These are phyloP conservation scores for Mentha longifolia DNA, from an alignment of 257 asterid species.

Conservation along the genomic window DNA sequence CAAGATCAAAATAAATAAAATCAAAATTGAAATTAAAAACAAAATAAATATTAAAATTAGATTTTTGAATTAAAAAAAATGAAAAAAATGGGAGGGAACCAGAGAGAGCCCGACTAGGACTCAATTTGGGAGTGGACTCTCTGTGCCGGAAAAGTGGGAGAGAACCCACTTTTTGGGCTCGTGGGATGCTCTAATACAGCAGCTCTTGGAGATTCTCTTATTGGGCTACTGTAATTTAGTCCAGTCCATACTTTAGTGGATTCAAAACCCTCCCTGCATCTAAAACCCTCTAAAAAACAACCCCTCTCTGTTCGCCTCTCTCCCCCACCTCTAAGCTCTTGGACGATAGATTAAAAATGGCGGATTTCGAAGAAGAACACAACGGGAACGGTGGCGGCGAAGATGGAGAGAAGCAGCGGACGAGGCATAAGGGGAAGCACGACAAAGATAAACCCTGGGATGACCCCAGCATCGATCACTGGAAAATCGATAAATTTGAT, in stretches of 20 bases:
- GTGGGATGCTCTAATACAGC: too few relatives aligned
- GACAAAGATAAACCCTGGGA: slow-evolving; percentile 48
- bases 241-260: background rate
- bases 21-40: too few relatives aligned
- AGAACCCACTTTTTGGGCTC: too few relatives aligned
- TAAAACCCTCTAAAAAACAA: slow-evolving; percentile 2
- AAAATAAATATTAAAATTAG: too few relatives aligned
- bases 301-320: background rate
- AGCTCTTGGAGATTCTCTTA: too few relatives aligned
- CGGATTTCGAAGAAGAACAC: slow-evolving; percentile 31
- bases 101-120: too few relatives aligned
- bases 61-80: too few relatives aligned
- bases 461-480: slow-evolving; percentile 45
- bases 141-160: too few relatives aligned
- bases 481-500: slow-evolving; percentile 78
- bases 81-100: too few relatives aligned
- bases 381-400: slow-evolving; percentile 29
- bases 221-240: background rate
- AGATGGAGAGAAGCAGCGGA: slow-evolving; percentile 27
- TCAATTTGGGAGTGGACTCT: too few relatives aligned
- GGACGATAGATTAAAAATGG: slow-evolving; percentile 14
- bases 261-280: background rate
- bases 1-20: too few relatives aligned
- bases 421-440: slow-evolving; percentile 42
- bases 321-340: background rate